Base-by-base conservation (phyloP, 805 yeast genomes). In the Metschnikowia continentalis region DNA sequence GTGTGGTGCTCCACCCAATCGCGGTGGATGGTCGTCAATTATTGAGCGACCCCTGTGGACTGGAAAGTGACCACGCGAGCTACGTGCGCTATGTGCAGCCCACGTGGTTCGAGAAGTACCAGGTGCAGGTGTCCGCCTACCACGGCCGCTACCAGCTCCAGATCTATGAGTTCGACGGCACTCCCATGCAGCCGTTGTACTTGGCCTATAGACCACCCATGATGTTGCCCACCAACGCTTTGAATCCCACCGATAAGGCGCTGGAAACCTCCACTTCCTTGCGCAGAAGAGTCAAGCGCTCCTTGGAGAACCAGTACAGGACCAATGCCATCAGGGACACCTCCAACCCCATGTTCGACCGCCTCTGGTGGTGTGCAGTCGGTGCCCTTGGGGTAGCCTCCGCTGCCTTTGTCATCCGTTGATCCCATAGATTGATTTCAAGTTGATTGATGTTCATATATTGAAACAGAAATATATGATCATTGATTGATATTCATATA, bases 21-120 rank as follows among this genome's bases (percentile, higher is more conserved):
- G 80, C 72, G 11, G 90, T 88, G 36, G 99, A 94, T 65, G 98
- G 98, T 14, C 83, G 99, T 68, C 97, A 91, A 67, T 75, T 94
- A 48, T 74, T 90, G 50, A 83, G 92, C 58, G 86, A 88, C 32
- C 99, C 99, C 5, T 94, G 99, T 68, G 70, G 75, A n/a, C 58
- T 59, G 35, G 55, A 54, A 38, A 6, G 45, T 7, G 41, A 47
- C 32, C 49, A 55, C 32, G 86, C 92, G 0, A 59, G 71, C 0
- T 94, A 94, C 67, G 65, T 81, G 6, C 78, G 96, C 57, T 94
- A 88, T 70, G 74, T 76, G 51, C 95, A 88, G 69, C 66, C 76
- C 2, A 88, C 85, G 53, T 66, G 72, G 46, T 87, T 83, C 67
- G 66, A 77, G 52, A 72, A 77, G 38, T 90, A 75, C 66, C 73